Base-by-base conservation (phyloP, 192 early-diverging fungal species). In the Dissophora ornata region DNA sequence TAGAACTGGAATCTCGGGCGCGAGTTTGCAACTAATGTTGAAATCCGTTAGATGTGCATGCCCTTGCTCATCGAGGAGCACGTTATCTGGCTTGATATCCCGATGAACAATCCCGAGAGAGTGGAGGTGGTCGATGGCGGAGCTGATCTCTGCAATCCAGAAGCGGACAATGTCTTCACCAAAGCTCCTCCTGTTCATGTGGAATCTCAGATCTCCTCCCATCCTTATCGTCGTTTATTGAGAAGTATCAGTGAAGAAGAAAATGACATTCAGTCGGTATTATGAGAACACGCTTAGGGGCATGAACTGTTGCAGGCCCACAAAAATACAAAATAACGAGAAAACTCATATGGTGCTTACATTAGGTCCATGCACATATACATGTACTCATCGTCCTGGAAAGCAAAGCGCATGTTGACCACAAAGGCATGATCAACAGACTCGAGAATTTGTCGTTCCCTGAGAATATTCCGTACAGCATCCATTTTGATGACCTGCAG, bases 21-120 rank as follows among this genome's bases (percentile, higher is more conserved):
- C 83, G 33, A 82, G 55, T 22, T 89, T 84, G 13, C 92, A 92
- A 11, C 96, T 95, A 77, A 97, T 96, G 82, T 98, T 98, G 67
- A 98, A 98, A 74, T 98, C 97, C 21, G 94, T 95, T 79, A 98
- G 68, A 56, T 93, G 92, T 25, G 90, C 93, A 74, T 98, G 95
- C 18, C 97, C 97, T 11, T 79, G 65, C 38, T 84, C 84, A 67
- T 92, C 90, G 62, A 94, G 62, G 24, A 94, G 80, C 6, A 94
- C 84, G 69, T 98, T 97, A 65, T 97, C 94, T 0, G 97, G 97
- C 81, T 97, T 98, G 58, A 98, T 85, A 79, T 98, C 97, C 55
- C 73, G 73, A 81, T 98, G 97, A 12, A 97, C 90, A 22, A 97
- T 94, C 13, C 83, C 81, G 40, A 93, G 88, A 24, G 80, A 81